Base-by-base conservation (phyloP, 345 rosid species). In the Salix arbutifolia region DNA sequence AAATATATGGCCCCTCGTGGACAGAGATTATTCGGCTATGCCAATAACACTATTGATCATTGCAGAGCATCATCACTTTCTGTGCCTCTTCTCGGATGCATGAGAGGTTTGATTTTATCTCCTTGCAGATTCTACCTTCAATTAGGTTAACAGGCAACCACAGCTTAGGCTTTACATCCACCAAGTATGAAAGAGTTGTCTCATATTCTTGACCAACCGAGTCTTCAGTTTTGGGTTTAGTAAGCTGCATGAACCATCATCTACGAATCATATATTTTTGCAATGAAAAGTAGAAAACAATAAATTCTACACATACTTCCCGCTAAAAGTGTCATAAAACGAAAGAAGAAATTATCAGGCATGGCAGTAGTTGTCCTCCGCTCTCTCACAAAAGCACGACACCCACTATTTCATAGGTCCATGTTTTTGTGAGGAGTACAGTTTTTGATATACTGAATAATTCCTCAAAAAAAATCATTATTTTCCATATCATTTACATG, bases 81-180 rank as follows among this genome's bases (percentile, higher is more conserved):
- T 76, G 82, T 2, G 96, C 96, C 83, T 91, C 80, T 73, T 89
- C 92, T 11, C 91, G 84, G 5, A 96, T 86, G 81, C 88, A 87
- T 18, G 74, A 62, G 64, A 96, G 96, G 77, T 93, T 93, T 17
- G 84, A 85, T 76, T 84, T 87, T 25, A 96, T 90, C 89, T 91
- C 94, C 23, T 67, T 90, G 76, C 91, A 84, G 35, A 96, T 84
- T 74, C 93, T 88, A 66, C 98, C 98, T 87, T 96, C 97, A 38
- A 96, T 84, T 26, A 96, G 84, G 23, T 84, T 77, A 70, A 91
- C 89, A 0, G 98, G 99, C 81, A 96, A 80, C 97, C 98, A 91
- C 58, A 85, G 61, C 82, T 96, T 96, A 4, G 97, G 99, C 79
- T 85, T 89, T 26, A 91, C 91, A 73, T 91, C 92, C 5, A 93